Evolutionary conservation across 1,284 basidiomycete species (phyloP), one percentile per base, ranked within the genome.

Genomic region (Bjerkandera adusta): DNA sequence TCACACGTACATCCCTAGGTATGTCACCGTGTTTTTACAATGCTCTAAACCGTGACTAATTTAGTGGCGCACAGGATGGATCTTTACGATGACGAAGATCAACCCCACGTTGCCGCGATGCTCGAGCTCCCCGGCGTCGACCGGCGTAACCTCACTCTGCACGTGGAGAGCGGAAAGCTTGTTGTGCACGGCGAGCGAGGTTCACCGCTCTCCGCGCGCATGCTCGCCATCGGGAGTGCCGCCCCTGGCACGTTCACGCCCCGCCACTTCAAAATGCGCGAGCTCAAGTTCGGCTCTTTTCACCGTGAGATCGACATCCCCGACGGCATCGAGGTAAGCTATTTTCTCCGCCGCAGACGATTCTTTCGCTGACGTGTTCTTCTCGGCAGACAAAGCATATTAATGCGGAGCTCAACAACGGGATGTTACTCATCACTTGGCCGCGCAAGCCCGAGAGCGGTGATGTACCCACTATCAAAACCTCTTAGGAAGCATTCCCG

Each of bases 121-220:
- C 71, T 83, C 49, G 81, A 83, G 58, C 59, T 83, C 5, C 80
- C 81, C 15, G 80, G 80, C 4, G 65, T 83, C 29, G 68, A 68
- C 45, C 70, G 66, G 15, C 60, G 68, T 13, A 69, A 78, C 32
- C 62, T 82, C 11, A 57, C 62, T 1, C 61, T 83, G 3, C 60
- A 69, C 29, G 63, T 81, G 16, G 63, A 67, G 22, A 68, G 72
- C 5, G 71, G 69, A 6, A 57, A 63, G 22, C 68, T 83, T 36
- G 56, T 75, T n/a, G 62, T 83, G 21, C 58, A 63, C 7, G 79
- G 80, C 20, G 65, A 69, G 42, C 71, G 79, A n/a, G 62, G 58
- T 5, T 58, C 65, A 34, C 56, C 59, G 16, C 50, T 59, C 18
- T 33, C 48, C 21, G 39, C 50, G 2, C 18, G 29, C 4, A 51